A percentile compares a stretch with the other conserved stretches of the same genome.
These are phyloP conservation scores for Fusarium sacchari DNA, from an alignment of 2,329 filamentous ascomycete species.

Conservation along the genomic window DNA sequence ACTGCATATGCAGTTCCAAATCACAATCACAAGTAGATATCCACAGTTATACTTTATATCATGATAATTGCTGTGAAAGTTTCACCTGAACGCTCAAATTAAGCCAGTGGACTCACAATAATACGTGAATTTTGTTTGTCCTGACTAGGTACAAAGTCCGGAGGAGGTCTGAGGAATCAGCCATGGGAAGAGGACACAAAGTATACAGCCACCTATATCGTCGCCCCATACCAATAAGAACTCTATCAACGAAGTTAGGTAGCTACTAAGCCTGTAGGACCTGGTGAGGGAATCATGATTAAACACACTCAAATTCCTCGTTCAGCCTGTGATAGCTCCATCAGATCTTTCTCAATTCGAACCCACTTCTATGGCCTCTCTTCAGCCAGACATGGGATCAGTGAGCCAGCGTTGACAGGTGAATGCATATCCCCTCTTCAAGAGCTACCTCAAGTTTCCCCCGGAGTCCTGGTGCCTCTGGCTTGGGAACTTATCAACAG, in stretches of 20 bases:
- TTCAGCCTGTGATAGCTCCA: not conserved
- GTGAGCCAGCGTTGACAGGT: not conserved
- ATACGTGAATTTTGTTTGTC: not conserved
- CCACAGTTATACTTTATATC: not conserved
- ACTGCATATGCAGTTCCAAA: slow-evolving; percentile 12
- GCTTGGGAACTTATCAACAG: not conserved
- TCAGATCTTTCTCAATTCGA: not conserved
- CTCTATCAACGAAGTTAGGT: not conserved
- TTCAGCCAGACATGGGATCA: not conserved
- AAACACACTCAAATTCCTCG: not conserved
- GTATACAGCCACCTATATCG: not conserved
- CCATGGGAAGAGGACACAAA: not conserved
- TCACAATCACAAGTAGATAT: slow-evolving; percentile 6
- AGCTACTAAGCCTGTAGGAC: not conserved
- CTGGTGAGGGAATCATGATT: not conserved
- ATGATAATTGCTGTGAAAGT: not conserved
- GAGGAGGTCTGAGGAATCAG: not conserved
- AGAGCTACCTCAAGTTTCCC: not conserved
- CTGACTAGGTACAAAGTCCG: not conserved
- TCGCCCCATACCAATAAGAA: not conserved
- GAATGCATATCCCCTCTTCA: not conserved
- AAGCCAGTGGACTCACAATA: not conserved
- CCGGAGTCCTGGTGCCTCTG: not conserved
- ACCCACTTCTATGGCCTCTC: not conserved
- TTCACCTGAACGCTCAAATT: not conserved